phyloP scores from a whole-genome alignment of 768 basidiomycete species.

The Psilocybe cyanescens region DNA sequence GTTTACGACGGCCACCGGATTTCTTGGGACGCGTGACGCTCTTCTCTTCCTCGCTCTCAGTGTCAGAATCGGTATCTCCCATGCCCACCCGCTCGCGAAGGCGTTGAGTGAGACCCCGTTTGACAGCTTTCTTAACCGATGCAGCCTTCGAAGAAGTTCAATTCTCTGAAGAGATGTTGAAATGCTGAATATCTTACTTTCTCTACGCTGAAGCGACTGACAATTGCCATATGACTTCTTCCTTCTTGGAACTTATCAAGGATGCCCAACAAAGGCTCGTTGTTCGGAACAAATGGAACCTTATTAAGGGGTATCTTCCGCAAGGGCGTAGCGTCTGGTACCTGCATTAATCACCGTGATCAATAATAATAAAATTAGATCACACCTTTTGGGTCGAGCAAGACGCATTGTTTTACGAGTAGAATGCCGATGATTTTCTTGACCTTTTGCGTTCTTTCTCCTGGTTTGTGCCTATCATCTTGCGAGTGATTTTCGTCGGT shows the following conservation, averaged over 20 bases:
- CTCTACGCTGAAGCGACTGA: constrained; percentile 73
- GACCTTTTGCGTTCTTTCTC: constrained; percentile 50
- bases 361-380: background rate
- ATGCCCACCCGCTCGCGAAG: constrained; percentile 77
- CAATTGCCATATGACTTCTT: constrained; percentile 90
- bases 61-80: constrained; percentile 62
- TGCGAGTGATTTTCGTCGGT: constrained; percentile 9
- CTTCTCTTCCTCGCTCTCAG: constrained; percentile 35
- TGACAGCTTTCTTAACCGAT: constrained; percentile 85
- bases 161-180: background rate
- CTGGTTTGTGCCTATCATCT: constrained; percentile 12
- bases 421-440: constrained; percentile 89
- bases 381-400: constrained; percentile 83
- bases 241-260: constrained; percentile 91
- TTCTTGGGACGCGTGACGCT: constrained; percentile 24
- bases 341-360: background rate
- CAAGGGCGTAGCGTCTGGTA: constrained; percentile 78
- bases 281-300: constrained; percentile 84
- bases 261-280: constrained; percentile 83
- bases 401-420: constrained; percentile 87
- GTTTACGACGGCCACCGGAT: constrained; percentile 13
- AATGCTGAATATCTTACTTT: constrained; percentile 36
- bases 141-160: constrained; percentile 44
- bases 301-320: constrained; percentile 85
- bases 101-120: constrained; percentile 78